phyloP scores from a whole-genome alignment of 1,284 basidiomycete genomes.

The Leccinum angustisporum region DNA sequence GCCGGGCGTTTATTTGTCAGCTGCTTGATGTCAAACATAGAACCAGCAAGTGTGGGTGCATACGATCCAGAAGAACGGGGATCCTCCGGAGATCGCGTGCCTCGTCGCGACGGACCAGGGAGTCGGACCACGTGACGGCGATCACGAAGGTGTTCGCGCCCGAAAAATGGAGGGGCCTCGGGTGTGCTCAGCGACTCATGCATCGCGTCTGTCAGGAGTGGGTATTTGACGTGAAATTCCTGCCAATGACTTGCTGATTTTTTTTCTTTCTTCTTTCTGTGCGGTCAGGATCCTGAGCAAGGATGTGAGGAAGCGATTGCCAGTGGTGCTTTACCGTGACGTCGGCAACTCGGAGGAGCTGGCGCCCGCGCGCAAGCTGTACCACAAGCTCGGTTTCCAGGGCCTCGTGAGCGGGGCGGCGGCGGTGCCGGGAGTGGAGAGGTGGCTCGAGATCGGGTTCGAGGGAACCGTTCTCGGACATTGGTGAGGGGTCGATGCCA shows the following conservation, averaged over 20 bases:
- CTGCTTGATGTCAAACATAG: too few species aligned
- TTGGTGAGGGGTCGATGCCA: constrained; percentile 31
- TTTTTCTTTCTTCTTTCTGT: neutral
- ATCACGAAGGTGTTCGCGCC: constrained; percentile 55
- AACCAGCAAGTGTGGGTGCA: constrained; percentile 63
- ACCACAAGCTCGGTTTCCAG: constrained; percentile 24
- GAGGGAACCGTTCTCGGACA: constrained; percentile 40
- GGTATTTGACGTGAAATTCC: constrained; percentile 15
- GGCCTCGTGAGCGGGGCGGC: constrained; percentile 14
- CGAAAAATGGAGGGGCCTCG: constrained; percentile 38
- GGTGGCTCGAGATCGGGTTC: constrained; percentile 27
- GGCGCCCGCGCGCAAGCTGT: constrained; percentile 19
- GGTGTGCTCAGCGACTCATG: constrained; percentile 47
- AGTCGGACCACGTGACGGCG: constrained; percentile 40
- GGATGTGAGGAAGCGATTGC: constrained; percentile 33
- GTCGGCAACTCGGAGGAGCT: constrained; percentile 39
- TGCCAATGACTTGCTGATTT: neutral
- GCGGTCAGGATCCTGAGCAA: neutral
- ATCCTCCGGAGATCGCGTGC: constrained; percentile 50
- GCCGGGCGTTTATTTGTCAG: too few species aligned
- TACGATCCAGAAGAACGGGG: constrained; percentile 31
- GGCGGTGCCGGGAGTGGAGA: constrained; percentile 18
- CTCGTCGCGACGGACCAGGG: constrained; percentile 57
- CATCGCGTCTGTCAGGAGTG: constrained; percentile 43
- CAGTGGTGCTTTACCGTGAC: constrained; percentile 55